Conservation (phyloP, 2,329 filamentous ascomycete species). For the Rutstroemia sp. region DNA sequence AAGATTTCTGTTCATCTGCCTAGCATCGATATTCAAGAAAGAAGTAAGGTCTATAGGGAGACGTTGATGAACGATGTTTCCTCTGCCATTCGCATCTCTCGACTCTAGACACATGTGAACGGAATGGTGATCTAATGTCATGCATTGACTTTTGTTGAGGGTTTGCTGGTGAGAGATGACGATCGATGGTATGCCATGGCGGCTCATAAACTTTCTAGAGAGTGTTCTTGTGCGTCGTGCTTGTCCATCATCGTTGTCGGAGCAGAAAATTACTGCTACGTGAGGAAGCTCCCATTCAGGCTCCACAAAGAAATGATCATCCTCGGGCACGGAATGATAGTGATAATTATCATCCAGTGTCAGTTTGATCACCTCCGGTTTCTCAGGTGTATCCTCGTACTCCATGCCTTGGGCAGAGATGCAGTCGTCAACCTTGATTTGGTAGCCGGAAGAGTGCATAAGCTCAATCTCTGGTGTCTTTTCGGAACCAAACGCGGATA, state of each 20-base stretch:
- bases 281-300: conserved; percentile 42
- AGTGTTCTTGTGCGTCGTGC: conserved; percentile 34
- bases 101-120: conserved; percentile 42
- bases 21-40: conserved; percentile 43
- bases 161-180: conserved; percentile 40
- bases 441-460: conserved; percentile 42
- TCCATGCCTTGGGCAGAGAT: conserved; percentile 32
- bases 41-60: conserved; percentile 42
- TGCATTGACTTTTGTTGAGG: conserved; percentile 31
- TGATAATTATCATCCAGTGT: conserved; percentile 30
- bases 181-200: conserved; percentile 40
- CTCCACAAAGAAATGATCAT: conserved; percentile 31
- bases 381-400: conserved; percentile 27
- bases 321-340: conserved; percentile 32
- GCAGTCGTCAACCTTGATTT: conserved; percentile 45
- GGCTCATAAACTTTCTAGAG: conserved; percentile 40
- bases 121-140: conserved; percentile 34
- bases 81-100: conserved; percentile 30
- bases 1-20: conserved; percentile 46
- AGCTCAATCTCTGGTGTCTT: conserved; percentile 43
- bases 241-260: conserved; percentile 35
- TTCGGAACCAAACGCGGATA: conserved; percentile 40
- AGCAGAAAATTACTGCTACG: conserved; percentile 42
- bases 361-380: conserved; percentile 35
- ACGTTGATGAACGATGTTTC: conserved; percentile 32